A percentile compares a stretch with the other conserved stretches of the same genome.
phyloP scores from a whole-genome alignment of 2,329 filamentous ascomycete species.

The Beauveria rudraprayagi region DNA sequence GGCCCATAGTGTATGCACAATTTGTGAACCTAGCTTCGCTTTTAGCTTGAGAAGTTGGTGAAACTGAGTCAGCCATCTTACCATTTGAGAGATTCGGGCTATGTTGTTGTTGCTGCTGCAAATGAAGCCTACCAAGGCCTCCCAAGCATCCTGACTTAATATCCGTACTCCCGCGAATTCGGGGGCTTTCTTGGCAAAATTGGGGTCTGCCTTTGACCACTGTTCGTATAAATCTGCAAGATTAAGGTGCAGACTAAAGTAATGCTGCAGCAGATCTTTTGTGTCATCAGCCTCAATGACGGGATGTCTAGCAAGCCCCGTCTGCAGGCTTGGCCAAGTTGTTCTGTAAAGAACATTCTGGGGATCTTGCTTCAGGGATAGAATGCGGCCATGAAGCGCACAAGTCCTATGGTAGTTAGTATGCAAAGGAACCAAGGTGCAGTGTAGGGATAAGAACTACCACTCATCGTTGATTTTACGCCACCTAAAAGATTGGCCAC shows the following conservation, averaged over 20 bases:
- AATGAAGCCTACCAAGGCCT: constrained; percentile 87
- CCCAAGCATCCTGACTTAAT: constrained; percentile 91
- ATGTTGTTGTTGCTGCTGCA: constrained; percentile 99
- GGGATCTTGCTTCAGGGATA: constrained; percentile 77
- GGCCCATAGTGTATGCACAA: constrained; percentile 80
- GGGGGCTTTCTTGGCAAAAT: constrained; percentile 81
- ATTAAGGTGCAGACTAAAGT: constrained; percentile 79
- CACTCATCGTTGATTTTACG: constrained; percentile 78
- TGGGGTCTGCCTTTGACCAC: constrained; percentile 78
- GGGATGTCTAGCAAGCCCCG: constrained; percentile 13
- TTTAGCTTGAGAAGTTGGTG: not conserved
- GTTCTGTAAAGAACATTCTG: constrained; percentile 72
- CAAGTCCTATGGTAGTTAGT: constrained; percentile 53
- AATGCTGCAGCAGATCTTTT: constrained; percentile 65
- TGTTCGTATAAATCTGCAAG: constrained; percentile 69
- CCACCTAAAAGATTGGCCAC: constrained; percentile 97
- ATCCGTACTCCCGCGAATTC: constrained; percentile 89
- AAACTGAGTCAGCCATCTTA: constrained; percentile 22
- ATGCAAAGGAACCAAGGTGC: not conserved
- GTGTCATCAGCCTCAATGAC: constrained; percentile 52
- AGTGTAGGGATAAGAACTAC: constrained; percentile 33
- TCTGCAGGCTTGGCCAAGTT: constrained; percentile 42
- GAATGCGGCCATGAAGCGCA: constrained; percentile 73
- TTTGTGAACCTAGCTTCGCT: constrained; percentile 59
- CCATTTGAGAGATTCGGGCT: constrained; percentile 89